These are phyloP conservation scores for Tricladium varicosporioides DNA, from an alignment of 2,329 filamentous ascomycete genomes.

Conservation along the genomic window DNA sequence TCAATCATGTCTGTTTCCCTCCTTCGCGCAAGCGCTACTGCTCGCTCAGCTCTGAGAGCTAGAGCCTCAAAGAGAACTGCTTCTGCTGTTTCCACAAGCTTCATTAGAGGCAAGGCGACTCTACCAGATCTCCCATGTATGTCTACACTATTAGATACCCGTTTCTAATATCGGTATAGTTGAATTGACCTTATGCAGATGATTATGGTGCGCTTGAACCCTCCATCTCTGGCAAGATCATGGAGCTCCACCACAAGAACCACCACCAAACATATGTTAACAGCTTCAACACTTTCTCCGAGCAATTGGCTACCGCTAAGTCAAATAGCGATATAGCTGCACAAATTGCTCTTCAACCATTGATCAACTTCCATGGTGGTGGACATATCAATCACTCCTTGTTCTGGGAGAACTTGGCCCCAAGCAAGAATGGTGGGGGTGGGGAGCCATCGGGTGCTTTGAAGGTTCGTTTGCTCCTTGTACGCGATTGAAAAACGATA, in stretches of 20 bases:
- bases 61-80: conserved; percentile 62
- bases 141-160: conserved; percentile 24
- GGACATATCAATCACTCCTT: conserved; percentile 67
- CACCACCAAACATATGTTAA: conserved; percentile 95
- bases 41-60: conserved; percentile 70
- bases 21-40: conserved; percentile 65
- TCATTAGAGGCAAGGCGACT: conserved; percentile 84
- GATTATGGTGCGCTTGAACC: conserved; percentile 95
- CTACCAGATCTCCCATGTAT: conserved; percentile 83
- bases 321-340: conserved; percentile 49
- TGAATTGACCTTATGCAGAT: conserved; percentile 51
- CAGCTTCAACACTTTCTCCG: conserved; percentile 76
- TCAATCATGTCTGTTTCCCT: conserved; percentile 70
- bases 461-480: conserved; percentile 27
- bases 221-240: conserved; percentile 82
- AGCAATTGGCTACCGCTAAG: conserved; percentile 63
- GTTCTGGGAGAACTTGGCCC: conserved; percentile 70
- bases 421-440: conserved; percentile 63
- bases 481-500: too few relatives aligned
- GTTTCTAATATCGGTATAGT: neutral
- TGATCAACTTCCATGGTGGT: conserved; percentile 66
- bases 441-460: conserved; percentile 53
- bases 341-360: conserved; percentile 53
- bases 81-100: conserved; percentile 68
- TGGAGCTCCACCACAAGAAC: conserved; percentile 93